Base-by-base conservation (phyloP, 1,139 yeast genomes). In the Suhomyces taliae region DNA sequence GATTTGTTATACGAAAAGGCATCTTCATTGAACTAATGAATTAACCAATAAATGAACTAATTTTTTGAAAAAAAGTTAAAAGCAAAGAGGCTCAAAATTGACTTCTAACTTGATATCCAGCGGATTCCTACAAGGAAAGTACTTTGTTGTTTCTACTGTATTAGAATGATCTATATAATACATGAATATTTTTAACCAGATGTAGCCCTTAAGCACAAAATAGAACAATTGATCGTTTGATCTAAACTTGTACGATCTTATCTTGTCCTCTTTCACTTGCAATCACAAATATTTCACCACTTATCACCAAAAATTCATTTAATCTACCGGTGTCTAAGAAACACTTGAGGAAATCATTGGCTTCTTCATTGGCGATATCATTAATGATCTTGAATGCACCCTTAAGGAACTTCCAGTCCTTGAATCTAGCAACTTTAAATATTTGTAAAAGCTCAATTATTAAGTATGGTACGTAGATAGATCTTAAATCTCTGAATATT, bases 1-100 rank as follows among this genome's bases (percentile, higher is more conserved):
- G 99, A 95, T 60, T 78, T 90, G 58, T 77, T 95, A 59, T 93
- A 90, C 59, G 98, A 91, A 63, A 93, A 93, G 72, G 99, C 98
- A 8, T 83, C 95, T 39, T 81, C 87, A 38, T 74, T 87, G 59
- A 84, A 85, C 57, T 85, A 67, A 38, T 31, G n/a, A 29, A 29
- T 29, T 29, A 11, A 2, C 32, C 11, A 11, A 29, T 9, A 9
- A 29, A 29, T 29, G 32, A 11, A 29, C n/a, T 4, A 29, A 9
- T 9, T 29, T 4, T 29, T 29, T 29, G 8, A 4, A 29, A 9
- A 9, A 11, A 9, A 11, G 6, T 11, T 29, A 9, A 29, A 29
- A 29, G 9, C 32, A 19, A 19, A 19, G 24, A 19, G 24, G 24
- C 24, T 19, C 24, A 19, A 19, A 19, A 19, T 6, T 19, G 6